Conservation (phyloP, 2,329 filamentous ascomycete genomes). For the Coleophoma crateriformis region DNA sequence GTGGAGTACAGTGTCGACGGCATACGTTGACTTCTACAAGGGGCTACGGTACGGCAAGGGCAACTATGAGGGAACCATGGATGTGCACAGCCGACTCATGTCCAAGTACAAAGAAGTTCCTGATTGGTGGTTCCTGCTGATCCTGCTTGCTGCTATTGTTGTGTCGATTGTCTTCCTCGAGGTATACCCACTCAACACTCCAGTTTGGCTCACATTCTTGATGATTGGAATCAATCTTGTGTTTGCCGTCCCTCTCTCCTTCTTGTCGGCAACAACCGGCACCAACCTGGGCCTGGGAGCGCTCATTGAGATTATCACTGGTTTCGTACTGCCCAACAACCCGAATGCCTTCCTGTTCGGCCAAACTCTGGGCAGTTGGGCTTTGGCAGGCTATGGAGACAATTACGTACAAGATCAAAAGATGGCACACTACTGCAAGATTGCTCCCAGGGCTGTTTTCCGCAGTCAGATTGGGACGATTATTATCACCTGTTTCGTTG, state of each 20-base stretch:
- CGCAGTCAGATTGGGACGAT: slow-evolving; percentile 37
- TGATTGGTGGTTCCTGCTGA: slow-evolving; percentile 42
- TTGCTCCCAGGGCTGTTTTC: slow-evolving; percentile 34
- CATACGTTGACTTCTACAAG: slow-evolving; percentile 28
- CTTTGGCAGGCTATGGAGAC: slow-evolving; percentile 34
- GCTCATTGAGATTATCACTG: slow-evolving; percentile 37
- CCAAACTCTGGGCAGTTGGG: slow-evolving; percentile 30
- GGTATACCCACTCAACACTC: slow-evolving; percentile 7
- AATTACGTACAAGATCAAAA: slow-evolving; percentile 28
- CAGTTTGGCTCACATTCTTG: slow-evolving; percentile 16
- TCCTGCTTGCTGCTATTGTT: slow-evolving; percentile 29
- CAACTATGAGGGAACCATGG: slow-evolving; percentile 36
- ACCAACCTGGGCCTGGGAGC: slow-evolving; percentile 36
- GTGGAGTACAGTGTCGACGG: slow-evolving; percentile 30
- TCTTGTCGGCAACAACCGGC: slow-evolving; percentile 38
- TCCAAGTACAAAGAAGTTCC: slow-evolving; percentile 38
- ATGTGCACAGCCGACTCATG: slow-evolving; percentile 39
- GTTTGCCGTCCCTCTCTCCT: slow-evolving; percentile 32
- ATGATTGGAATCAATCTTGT: slow-evolving; percentile 30
- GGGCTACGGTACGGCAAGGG: slow-evolving; percentile 32
- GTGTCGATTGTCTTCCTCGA: slow-evolving; percentile 27
- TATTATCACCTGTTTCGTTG: slow-evolving; percentile 34
- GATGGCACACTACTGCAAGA: slow-evolving; percentile 36
- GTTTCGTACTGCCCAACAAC: slow-evolving; percentile 27
- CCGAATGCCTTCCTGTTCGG: slow-evolving; percentile 32